Base-by-base conservation (phyloP, 129 eudicot genomes). In the Centella asiatica region DNA sequence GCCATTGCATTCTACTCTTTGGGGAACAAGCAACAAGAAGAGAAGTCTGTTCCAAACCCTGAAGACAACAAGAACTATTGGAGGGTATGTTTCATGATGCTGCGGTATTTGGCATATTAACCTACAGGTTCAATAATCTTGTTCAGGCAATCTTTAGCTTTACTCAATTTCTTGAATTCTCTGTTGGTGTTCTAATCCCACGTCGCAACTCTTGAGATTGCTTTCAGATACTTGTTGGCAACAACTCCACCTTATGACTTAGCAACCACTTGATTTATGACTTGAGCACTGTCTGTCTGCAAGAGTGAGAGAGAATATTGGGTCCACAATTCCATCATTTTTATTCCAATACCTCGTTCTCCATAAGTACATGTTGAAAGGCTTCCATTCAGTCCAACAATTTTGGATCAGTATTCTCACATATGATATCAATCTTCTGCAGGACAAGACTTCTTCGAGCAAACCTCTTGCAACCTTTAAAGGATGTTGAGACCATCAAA, bases 401-500 rank as follows among this genome's bases (percentile, higher is more conserved):
- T 55, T 20, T 55, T 36, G 44, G 44, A 56, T 44, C 32, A 29
- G 62, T 29, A 24, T 31, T 32, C 62, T 32, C 62, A 56, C 26
- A 19, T 32, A 44, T 44, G 7, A 29, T 4, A 24, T 23, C 10
- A 3, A 22, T 62, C 48, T 78, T 40, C 25, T 66, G 79, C 95
- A 92, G 99, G 80, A 87, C 95, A 29, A 80, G 99, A 72, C 99
- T 92, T 71, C 89, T 92, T 55, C 90, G 99, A 33, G 99, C 99
- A 55, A 92, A 92, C 71, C 96, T 92, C 53, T 77, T 92, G 85
- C 99, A 93, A 77, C 99, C 96, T 60, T 73, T 87, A 65, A 87
- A 93, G 74, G 95, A 93, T 55, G 77, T 76, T 49, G 95, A 84
- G 73, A 87, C 99, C 24, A 87, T 93, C 63, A 93, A 85, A 54